Evolutionary conservation across 768 basidiomycete species (phyloP).

Genomic region (Calocera viscosa): DNA sequence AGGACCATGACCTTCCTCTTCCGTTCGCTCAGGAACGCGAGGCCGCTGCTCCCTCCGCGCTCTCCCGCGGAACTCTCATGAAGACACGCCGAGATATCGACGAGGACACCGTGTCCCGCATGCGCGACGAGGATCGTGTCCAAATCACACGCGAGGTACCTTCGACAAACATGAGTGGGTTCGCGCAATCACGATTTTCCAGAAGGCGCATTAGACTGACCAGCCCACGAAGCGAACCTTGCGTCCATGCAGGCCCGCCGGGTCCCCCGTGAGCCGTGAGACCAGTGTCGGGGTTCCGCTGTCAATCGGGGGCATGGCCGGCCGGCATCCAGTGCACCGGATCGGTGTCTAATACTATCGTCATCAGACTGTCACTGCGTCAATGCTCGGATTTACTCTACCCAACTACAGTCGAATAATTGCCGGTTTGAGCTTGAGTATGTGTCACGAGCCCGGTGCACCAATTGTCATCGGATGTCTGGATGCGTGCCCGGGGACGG

Average conservation of each 20-base stretch:
- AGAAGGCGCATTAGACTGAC: not conserved
- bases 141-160: conserved; percentile 8
- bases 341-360: not conserved
- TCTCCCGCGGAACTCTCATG: not conserved
- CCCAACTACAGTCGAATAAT: not conserved
- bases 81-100: conserved; percentile 3
- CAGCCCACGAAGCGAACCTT: not conserved
- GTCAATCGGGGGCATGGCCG: not conserved
- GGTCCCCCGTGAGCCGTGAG: not conserved
- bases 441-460: not conserved
- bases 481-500: not conserved
- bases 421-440: not conserved
- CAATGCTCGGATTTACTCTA: not conserved
- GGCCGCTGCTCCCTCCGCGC: not conserved
- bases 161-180: conserved; percentile 6
- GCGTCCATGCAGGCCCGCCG: not conserved
- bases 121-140: not conserved
- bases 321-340: not conserved
- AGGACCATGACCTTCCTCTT: conserved; percentile 1
- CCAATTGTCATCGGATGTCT: not conserved
- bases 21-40: not conserved
- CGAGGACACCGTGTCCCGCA: not conserved
- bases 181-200: not conserved
- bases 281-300: not conserved
- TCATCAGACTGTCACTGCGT: not conserved